phyloP scores from a whole-genome alignment of 345 rosid genomes.

The Pistacia vera region DNA sequence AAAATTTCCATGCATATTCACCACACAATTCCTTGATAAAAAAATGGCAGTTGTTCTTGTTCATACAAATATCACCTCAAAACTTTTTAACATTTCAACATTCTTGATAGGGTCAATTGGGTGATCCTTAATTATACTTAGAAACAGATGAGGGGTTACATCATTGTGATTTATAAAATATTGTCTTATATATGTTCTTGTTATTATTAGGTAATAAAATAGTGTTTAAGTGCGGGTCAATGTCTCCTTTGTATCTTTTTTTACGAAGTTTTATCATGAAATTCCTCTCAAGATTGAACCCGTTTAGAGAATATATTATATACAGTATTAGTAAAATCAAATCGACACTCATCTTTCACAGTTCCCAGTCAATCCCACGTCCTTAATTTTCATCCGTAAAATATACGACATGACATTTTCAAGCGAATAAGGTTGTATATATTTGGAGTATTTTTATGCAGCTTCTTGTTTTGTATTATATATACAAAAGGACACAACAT shows the following conservation, averaged over 20 bases:
- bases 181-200: constrained; percentile 29
- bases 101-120: neutral
- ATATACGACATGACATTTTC: neutral
- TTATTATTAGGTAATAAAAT: constrained; percentile 32
- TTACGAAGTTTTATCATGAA: neutral
- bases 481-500: too few species aligned
- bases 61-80: neutral
- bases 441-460: too few species aligned
- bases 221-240: constrained; percentile 20
- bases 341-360: neutral
- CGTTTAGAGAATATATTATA: constrained; percentile 2
- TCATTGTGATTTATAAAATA: constrained; percentile 24
- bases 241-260: neutral
- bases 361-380: neutral
- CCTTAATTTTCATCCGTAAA: neutral
- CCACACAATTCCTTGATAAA: neutral
- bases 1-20: constrained; percentile 15
- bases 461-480: too few species aligned
- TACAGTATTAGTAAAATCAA: constrained; percentile 15
- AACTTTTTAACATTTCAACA: too few species aligned
- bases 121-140: neutral
- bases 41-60: neutral
- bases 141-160: constrained; percentile 14
- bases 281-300: constrained; percentile 14
- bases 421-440: neutral